Evolutionary conservation across 2,329 filamentous ascomycete species (phyloP), one percentile per base, ranked within the genome.

Genomic region (Endocalyx cinctus): DNA sequence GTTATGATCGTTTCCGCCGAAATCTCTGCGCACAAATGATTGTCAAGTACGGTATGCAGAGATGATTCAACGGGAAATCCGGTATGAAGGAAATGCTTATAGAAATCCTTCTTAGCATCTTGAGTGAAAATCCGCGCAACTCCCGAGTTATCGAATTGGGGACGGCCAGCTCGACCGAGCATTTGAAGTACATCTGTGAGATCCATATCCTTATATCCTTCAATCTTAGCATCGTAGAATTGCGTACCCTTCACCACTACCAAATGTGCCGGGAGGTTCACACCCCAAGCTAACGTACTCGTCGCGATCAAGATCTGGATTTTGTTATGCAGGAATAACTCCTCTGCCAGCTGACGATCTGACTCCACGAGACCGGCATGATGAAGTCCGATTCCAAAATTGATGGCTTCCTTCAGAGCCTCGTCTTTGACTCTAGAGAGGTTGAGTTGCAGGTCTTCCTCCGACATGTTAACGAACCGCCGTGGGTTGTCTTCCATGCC

Each of bases 191-290:
- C 92, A 62, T 98, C 92, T 0, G 92, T 98, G 38, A 98, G 67
- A 57, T 98, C 92, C 94, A 98, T 98, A 59, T 98, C 94, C 55
- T 87, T 92, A 65, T 98, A 98, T 0, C 84, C 90, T 65, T 97
- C 92, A 5, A 87, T 92, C 63, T 98, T 98, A 25, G 92, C 92
- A 51, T 98, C 92, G 56, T 94, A 98, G 65, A 86, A 98, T 53
- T 98, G 94, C 1, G 92, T 98, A 34, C 92, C 92, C 60, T 98
- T 98, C 39, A 98, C 94, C 2, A 98, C 86, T 3, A 98, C 92
- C 5, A 98, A 71, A 63, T 98, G 94, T 2, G 94, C 92, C 0
- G 94, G 94, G 51, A 98, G 68, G 57, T 98, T 98, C 51, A 98
- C 90, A 63, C 92, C 94, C 92, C 92, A 98, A 1, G 92, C 92